Percentiles rank a stretch among this genome's conserved stretches.
Conservation (phyloP, 129 eudicot genomes). For the Flaveria brownii region DNA sequence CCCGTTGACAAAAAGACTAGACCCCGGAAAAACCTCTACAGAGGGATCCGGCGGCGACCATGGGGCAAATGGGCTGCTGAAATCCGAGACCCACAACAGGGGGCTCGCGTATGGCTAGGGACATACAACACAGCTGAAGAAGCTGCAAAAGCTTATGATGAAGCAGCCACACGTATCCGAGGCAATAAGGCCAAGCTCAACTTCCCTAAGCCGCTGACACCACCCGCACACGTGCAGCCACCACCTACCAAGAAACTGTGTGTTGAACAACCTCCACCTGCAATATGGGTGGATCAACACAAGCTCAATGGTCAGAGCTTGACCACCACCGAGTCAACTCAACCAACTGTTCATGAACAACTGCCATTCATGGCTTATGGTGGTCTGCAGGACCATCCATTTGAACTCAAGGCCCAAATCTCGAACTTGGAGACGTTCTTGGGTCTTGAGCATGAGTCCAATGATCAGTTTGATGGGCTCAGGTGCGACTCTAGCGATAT, state of each 20-base stretch:
- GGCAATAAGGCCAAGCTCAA: conserved; percentile 94
- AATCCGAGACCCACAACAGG: conserved; percentile 84
- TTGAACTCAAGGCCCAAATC: conserved; percentile 29
- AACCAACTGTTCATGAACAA: neutral
- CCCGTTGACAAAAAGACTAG: conserved; percentile 18
- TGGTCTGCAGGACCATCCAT: neutral
- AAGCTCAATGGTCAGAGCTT: conserved; percentile 4
- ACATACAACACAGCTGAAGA: conserved; percentile 75
- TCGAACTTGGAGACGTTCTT: conserved; percentile 37
- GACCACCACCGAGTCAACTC: conserved; percentile 6
- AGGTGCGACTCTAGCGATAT: conserved; percentile 20
- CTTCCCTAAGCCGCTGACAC: conserved; percentile 40
- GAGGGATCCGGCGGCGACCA: conserved; percentile 88
- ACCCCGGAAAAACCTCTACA: conserved; percentile 61
- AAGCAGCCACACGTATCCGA: conserved; percentile 73
- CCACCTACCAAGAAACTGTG: conserved; percentile 23
- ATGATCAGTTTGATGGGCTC: conserved; percentile 15
- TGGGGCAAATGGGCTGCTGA: conserved; percentile 99
- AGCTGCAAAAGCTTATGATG: conserved; percentile 84
- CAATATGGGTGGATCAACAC: neutral
- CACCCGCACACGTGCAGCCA: neutral
- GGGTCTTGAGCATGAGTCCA: conserved; percentile 37
- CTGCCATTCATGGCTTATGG: neutral
- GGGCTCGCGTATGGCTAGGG: conserved; percentile 88
- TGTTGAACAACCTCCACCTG: conserved; percentile 6